Evolutionary conservation across 2,329 filamentous ascomycete species (phyloP), one percentile per base, ranked within the genome.

Genomic region (Xylaria sp.): DNA sequence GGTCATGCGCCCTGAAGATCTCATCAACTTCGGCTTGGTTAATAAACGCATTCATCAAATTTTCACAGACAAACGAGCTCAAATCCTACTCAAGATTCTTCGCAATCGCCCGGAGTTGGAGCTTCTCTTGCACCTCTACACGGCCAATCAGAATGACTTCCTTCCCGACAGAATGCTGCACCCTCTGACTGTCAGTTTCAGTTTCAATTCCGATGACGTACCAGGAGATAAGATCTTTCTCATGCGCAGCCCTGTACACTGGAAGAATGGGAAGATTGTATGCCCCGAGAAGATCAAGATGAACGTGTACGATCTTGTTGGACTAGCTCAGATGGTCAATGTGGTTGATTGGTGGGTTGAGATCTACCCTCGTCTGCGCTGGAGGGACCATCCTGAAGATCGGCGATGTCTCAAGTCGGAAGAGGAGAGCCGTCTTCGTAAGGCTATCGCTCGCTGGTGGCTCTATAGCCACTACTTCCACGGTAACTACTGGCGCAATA

Each of bases 401-500:
- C 82, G 84, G 48, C 82, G 86, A 18, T 80, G 79, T 44, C 79
- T 88, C 5, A 76, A 76, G 8, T 61, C 75, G 0, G 76, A 80
- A 29, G 86, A 88, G 72, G 79, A 79, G 32, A 70, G 76, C n/a
- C 82, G 85, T 57, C 80, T 87, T 60, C 82, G 86, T 5, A 81
- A 81, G 69, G 86, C 84, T 0, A 75, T 88, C 35, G 86, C 86
- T 60, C 78, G 81, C 37, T 88, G 86, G 86, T 87, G 86, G 85
- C 79, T 86, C 3, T 88, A 85, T 69, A 81, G 84, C 6, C 81
- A 82, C 40, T 84, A 85, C 68, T 87, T 87, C 67, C 85, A 88
- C 55, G 82, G 82, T 12, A 81, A 82, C 37, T 77, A 78, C 42
- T 80, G 78, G 10, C 76, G 79, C 29, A 61, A 72, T 50, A 66